phyloP scores from a whole-genome alignment of 2,329 filamentous ascomycete genomes.

The Pestalotiopsis fici region DNA sequence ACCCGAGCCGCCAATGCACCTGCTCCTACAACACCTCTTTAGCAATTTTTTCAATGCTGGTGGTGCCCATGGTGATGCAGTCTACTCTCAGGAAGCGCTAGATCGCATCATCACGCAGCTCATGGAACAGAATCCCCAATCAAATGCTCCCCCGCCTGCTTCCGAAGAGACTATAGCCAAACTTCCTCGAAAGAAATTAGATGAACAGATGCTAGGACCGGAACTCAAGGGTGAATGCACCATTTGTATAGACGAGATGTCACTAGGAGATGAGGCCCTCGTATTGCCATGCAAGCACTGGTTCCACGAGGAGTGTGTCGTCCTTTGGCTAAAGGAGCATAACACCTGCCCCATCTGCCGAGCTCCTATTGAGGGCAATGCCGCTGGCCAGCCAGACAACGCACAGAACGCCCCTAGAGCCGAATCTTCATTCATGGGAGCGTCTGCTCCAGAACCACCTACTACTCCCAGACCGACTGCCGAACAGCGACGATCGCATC shows the following conservation, averaged over 20 bases:
- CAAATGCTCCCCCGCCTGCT: conserved; percentile 81
- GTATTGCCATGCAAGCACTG: conserved; percentile 87
- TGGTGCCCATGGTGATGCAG: conserved; percentile 71
- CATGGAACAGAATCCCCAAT: conserved; percentile 79
- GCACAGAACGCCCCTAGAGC: conserved; percentile 13
- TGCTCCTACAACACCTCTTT: conserved; percentile 54
- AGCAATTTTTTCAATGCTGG: conserved; percentile 52
- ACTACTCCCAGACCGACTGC: conserved; percentile 16
- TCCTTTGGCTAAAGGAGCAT: conserved; percentile 84
- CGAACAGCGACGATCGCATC: conserved; percentile 21
- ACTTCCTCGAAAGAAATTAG: conserved; percentile 71
- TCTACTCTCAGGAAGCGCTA: conserved; percentile 87
- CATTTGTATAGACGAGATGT: conserved; percentile 89
- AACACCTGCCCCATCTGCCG: conserved; percentile 89
- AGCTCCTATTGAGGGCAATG: conserved; percentile 50
- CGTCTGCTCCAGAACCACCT: conserved; percentile 11
- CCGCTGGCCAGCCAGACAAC: conserved; percentile 22
- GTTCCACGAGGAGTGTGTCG: conserved; percentile 85
- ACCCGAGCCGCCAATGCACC: conserved; percentile 27
- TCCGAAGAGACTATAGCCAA: conserved; percentile 71
- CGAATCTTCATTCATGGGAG: conserved; percentile 7
- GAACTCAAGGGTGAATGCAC: conserved; percentile 81
- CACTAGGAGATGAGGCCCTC: conserved; percentile 71
- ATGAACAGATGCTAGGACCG: conserved; percentile 66
- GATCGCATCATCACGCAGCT: conserved; percentile 85